Base-by-base conservation (phyloP, 495 filamentous ascomycete species). In the Aspergillus haitiensis region DNA sequence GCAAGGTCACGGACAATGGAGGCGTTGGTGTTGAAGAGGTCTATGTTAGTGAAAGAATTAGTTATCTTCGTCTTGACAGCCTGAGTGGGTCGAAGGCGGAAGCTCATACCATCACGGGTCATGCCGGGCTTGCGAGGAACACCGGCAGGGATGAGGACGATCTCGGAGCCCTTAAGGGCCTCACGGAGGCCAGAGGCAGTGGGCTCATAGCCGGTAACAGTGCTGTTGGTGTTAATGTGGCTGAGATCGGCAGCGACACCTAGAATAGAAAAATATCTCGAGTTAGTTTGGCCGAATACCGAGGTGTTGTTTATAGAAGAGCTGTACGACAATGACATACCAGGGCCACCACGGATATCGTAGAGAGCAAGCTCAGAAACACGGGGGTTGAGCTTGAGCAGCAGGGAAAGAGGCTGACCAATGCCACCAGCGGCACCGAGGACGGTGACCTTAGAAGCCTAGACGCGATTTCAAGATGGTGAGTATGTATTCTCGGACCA, bases 11-110 rank as follows among this genome's bases (percentile, higher is more conserved):
- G 94, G 74, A 98, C 94, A 71, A 98, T 98, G 64, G 92, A 96
- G 75, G 95, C 94, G 77, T 98, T 98, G 83, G 93, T 98, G 84
- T 98, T 98, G 90, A 98, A 98, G 56, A 98, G 89, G 72, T 98
- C 92, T 87, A 54, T 27, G 21, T 27, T 6, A 13, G 35, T n/a
- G 36, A 36, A 6, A 32, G 2, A 15, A 49, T 63, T 34, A 63
- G 61, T 56, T 32, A 3, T 8, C 51, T 5, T 44, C 16, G 37
- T 49, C 34, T 18, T 34, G 42, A 18, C 3, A 36, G 40, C 34
- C 21, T 33, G 15, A 50, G 52, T 3, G n/a, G 15, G 45, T 55
- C 39, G 13, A 44, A 51, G 33, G 52, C 49, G 31, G 5, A 45
- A 39, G 15, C 34, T 27, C 68, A 34, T 79, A 87, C 85, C 88